A percentile compares a stretch with the other conserved stretches of the same genome.
Conservation (phyloP, 1,139 yeast species). For the Candida pseudocylindracea region DNA sequence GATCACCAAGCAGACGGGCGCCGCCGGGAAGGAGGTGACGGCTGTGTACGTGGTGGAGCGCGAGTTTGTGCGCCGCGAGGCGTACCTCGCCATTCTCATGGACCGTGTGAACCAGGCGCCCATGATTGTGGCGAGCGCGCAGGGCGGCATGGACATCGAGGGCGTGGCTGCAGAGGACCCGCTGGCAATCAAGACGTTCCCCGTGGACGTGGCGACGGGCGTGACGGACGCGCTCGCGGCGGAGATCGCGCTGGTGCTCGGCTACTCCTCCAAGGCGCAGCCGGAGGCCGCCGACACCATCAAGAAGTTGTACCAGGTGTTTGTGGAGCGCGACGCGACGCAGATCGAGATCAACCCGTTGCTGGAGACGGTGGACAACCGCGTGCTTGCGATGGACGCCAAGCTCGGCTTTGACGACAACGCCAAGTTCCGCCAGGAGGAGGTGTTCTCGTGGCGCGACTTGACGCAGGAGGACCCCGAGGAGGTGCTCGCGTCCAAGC, state of each 20-base stretch:
- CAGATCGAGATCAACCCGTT: conserved; percentile 98
- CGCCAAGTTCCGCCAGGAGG: conserved; percentile 87
- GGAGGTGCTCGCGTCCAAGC: conserved; percentile 80
- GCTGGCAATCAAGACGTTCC: conserved; percentile 75
- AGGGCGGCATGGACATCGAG: conserved; percentile 99
- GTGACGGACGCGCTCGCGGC: conserved; percentile 60
- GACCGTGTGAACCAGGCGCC: conserved; percentile 87
- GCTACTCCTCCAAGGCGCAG: conserved; percentile 59
- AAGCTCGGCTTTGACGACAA: conserved; percentile 97
- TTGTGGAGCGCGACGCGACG: conserved; percentile 82
- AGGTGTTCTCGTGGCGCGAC: conserved; percentile 88
- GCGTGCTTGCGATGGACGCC: conserved; percentile 97
- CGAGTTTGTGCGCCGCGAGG: conserved; percentile 84
- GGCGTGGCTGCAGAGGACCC: conserved; percentile 93
- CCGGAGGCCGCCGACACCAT: conserved; percentile 79
- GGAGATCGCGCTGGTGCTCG: conserved; percentile 59
- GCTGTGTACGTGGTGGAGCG: conserved; percentile 94
- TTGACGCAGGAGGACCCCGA: conserved; percentile 95
- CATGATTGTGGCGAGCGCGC: conserved; percentile 84
- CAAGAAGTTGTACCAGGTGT: conserved; percentile 72
- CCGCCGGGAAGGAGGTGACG: conserved; percentile 90
- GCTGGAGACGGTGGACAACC: conserved; percentile 77
- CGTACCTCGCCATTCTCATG: conserved; percentile 84
- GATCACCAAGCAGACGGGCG: conserved; percentile 96
- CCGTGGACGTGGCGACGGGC: conserved; percentile 57